These are phyloP conservation scores for Fragaria nilgerrensis DNA, from an alignment of 306 rosid species.

Conservation along the genomic window DNA sequence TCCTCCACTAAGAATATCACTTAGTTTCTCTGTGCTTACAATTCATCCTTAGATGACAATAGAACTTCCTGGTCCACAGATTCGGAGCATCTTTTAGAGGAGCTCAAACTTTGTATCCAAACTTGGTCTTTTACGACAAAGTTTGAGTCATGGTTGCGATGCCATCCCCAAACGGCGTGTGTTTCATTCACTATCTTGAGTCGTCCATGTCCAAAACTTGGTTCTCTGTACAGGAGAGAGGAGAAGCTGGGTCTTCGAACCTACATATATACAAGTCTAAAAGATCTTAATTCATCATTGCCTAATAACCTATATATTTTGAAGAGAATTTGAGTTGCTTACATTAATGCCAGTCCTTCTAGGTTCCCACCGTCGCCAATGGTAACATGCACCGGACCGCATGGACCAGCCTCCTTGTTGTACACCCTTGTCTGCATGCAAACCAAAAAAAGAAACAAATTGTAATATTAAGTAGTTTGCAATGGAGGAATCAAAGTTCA, in stretches of 20 bases:
- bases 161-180: constrained; percentile 76
- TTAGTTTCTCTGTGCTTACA: not conserved
- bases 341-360: constrained; percentile 64
- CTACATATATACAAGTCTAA: constrained; percentile 7
- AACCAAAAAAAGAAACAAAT: not conserved
- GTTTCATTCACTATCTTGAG: constrained; percentile 52
- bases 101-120: not conserved
- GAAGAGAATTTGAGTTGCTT: constrained; percentile 8
- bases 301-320: too few relatives aligned
- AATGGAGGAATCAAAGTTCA: not conserved
- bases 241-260: constrained; percentile 41
- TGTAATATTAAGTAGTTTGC: not conserved
- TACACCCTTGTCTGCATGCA: constrained; percentile 54
- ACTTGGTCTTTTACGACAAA: not conserved
- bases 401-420: constrained; percentile 42
- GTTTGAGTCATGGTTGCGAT: constrained; percentile 61
- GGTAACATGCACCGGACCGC: constrained; percentile 62
- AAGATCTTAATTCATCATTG: too few relatives aligned
- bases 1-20: not conserved
- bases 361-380: constrained; percentile 77
- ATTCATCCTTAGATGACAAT: not conserved
- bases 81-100: not conserved
- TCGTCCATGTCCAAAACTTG: constrained; percentile 85
- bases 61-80: not conserved
- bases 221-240: constrained; percentile 60